Evolutionary conservation across 2,329 filamentous ascomycete genomes (phyloP), one percentile per base, ranked within the genome.

Genomic region (Fusarium paranaense): DNA sequence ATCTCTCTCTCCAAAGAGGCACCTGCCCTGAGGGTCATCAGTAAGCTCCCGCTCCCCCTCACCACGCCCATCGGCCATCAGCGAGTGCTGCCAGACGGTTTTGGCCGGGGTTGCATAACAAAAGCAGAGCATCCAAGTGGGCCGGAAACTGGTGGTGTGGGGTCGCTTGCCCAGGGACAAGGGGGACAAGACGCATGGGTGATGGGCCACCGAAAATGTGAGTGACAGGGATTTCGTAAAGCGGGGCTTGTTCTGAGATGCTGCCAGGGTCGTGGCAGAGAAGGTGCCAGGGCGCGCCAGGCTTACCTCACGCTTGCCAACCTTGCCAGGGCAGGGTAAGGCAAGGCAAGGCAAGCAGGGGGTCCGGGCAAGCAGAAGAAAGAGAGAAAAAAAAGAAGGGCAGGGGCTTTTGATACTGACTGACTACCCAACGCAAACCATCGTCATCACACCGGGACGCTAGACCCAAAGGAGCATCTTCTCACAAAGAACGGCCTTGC

Each of bases 21-120:
- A 72, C 64, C 68, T 72, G 71, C 71, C 71, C 71, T 73, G 71
- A 69, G 71, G 68, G 67, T 66, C 71, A 72, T 58, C 71, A 71
- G 57, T 56, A 68, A 71, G 73, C 73, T 65, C 65, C 62, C 75
- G 61, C 71, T 72, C 63, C 71, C 67, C 71, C 67, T 63, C 71
- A 62, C 61, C 54, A 74, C 47, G 35, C 40, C 70, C 50, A 58
- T 47, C 42, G 35, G 50, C 37, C 70, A 73, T 33, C 66, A 58
- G 68, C 64, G 35, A 66, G 71, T 58, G 61, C 68, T 69, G 71
- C 62, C 68, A 72, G 45, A 45, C 64, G 63, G 67, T 56, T 73
- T 71, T 71, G 67, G 68, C 59, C 50, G 64, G 71, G 67, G 33
- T 37, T 64, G 69, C 57, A 50, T 38, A 38, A 50, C 64, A 56